Base-by-base conservation (phyloP, 805 yeast species). In the Danielia reshetovae region DNA sequence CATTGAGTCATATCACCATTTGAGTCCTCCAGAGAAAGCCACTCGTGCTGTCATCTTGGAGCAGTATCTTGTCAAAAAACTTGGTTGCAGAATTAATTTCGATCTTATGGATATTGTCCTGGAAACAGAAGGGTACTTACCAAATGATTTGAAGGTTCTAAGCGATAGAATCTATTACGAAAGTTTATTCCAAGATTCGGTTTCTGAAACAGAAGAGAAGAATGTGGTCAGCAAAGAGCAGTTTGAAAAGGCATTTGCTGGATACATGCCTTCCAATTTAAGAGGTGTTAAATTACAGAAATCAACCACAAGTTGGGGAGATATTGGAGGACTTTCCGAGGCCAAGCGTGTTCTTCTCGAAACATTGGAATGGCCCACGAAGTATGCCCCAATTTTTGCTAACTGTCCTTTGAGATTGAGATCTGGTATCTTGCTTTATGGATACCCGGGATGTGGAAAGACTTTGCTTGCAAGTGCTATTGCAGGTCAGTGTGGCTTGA, bases 401-500 rank as follows among this genome's bases (percentile, higher is more conserved):
- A 78, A 77, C 42, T 86, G 95, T 51, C 95, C 97, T 0, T 64
- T 90, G 34, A 65, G 97, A 36, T 67, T 90, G 34, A 72, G 97
- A 49, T 86, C 96, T 0, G 98, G 98, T 32, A 77, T 90, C 16
- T 63, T 90, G 32, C 71, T 90, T 10, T 90, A 90, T 58, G 98
- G 98, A 0, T 90, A 86, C 54, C 97, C 98, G 0, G 98, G 98
- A 2, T 90, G 98, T 61, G 98, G 98, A 29, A 90, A 90, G 59
- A 90, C 97, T 0, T 67, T 89, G 42, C 59, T 90, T 25, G 97
- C 97, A 0, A 83, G 93, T 37, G 96, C 97, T 0, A 85, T 90
- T 33, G 95, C 96, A 2, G 81, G 87, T 1, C 93, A 89, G 54
- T 88, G 96, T 62, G 97, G 97, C 0, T 67, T 90, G 40, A 90